Percentiles rank a stretch among this genome's conserved stretches.
Evolutionary conservation across 2,329 filamentous ascomycete species (phyloP).

Genomic region (Paracoccidioides lutzii): DNA sequence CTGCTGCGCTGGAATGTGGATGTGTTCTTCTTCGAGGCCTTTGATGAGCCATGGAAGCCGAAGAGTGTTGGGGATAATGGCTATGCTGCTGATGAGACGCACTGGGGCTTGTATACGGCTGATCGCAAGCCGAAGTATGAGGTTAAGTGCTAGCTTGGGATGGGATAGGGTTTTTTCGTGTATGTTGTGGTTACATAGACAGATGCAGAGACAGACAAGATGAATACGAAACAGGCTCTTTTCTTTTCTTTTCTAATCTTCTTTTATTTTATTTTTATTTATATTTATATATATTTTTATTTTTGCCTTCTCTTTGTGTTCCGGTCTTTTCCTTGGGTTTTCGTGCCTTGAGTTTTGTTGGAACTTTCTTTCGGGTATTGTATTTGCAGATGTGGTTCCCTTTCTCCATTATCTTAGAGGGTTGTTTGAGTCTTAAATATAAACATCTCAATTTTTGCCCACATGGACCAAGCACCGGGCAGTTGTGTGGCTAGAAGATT

Average conservation of each 20-base stretch:
- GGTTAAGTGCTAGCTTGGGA: slow-evolving; percentile 36
- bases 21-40: slow-evolving; percentile 62
- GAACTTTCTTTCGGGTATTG: too few species aligned
- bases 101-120: slow-evolving; percentile 56
- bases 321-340: too few species aligned
- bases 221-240: background rate
- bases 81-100: slow-evolving; percentile 47
- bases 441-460: too few species aligned
- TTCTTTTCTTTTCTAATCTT: slow-evolving; percentile 7
- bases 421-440: too few species aligned
- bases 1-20: slow-evolving; percentile 54
- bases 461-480: too few species aligned
- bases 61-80: slow-evolving; percentile 50
- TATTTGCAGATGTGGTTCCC: too few species aligned
- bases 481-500: too few species aligned
- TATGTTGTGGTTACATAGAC: background rate
- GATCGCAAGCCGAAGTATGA: slow-evolving; percentile 47
- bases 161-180: background rate
- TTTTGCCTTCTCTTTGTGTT: background rate
- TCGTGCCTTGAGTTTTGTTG: too few species aligned
- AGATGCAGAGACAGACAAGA: background rate
- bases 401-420: too few species aligned
- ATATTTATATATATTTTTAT: background rate
- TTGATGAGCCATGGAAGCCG: slow-evolving; percentile 62
- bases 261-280: slow-evolving; percentile 3